phyloP scores from a whole-genome alignment of 164 flowering plant species.

The Saururus chinensis region DNA sequence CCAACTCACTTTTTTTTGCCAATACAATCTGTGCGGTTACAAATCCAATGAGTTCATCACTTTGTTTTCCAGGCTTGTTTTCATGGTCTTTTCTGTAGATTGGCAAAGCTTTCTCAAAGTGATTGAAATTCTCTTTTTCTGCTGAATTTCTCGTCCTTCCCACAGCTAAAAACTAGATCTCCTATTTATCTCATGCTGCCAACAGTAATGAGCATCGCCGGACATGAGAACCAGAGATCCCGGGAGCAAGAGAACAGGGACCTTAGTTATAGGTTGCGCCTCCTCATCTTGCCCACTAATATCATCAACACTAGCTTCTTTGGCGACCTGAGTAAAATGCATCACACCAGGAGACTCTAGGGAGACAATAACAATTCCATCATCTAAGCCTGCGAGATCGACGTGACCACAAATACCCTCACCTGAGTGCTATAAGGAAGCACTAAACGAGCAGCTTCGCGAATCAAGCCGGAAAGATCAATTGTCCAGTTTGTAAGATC shows the following conservation, averaged over 20 bases:
- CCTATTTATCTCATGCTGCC: conserved; percentile 94
- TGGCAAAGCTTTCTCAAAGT: too few relatives aligned
- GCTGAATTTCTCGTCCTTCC: conserved; percentile 60
- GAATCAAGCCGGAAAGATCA: conserved; percentile 45
- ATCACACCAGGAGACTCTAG: conserved; percentile 82
- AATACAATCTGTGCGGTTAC: too few relatives aligned
- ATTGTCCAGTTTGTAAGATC: conserved; percentile 86
- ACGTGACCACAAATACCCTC: conserved; percentile 89
- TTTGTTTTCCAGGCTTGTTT: too few relatives aligned
- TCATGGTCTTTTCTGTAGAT: too few relatives aligned
- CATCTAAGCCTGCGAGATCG: conserved; percentile 92
- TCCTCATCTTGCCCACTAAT: conserved; percentile 7
- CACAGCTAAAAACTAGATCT: conserved; percentile 69
- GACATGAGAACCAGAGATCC: conserved; percentile 84
- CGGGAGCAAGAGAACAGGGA: conserved; percentile 55
- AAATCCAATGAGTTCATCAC: too few relatives aligned
- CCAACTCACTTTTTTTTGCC: too few relatives aligned
- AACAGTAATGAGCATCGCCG: conserved; percentile 82
- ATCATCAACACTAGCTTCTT: conserved; percentile 7
- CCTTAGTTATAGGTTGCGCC: conserved; percentile 7
- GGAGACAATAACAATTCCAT: conserved; percentile 84
- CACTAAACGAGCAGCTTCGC: conserved; percentile 26
- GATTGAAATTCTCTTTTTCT: conserved; percentile 57
- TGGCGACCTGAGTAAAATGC: conserved; percentile 47
- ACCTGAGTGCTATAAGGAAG: conserved; percentile 10